Evolutionary conservation across 179 eudicot genomes (phyloP).

Genomic region (Gypsophila paniculata): DNA sequence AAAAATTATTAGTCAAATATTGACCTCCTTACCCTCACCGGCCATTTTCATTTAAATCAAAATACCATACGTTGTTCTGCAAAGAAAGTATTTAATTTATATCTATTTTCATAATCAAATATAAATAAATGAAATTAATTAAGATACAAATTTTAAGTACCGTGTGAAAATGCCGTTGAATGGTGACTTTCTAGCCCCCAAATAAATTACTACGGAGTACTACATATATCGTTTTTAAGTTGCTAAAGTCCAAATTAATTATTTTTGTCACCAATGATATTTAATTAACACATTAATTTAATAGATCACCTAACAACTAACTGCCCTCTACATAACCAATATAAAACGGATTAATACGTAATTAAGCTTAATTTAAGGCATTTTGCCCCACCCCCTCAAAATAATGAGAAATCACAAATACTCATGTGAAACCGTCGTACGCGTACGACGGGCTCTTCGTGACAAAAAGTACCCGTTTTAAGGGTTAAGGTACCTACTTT

Average conservation of each 20-base stretch:
- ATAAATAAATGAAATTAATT: background rate
- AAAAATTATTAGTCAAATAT: no score
- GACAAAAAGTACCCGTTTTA: no score
- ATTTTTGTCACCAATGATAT: background rate
- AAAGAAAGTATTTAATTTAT: no score
- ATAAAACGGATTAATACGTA: background rate
- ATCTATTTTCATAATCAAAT: no score
- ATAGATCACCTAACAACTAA: background rate
- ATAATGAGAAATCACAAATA: no score
- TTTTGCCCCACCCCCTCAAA: background rate
- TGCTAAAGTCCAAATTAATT: background rate
- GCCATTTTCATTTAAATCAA: no score
- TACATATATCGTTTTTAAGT: background rate
- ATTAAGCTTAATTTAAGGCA: background rate
- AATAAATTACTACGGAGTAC: background rate
- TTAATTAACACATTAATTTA: background rate
- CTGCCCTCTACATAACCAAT: background rate
- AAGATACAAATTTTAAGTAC: background rate
- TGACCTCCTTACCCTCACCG: no score
- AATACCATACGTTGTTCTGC: no score
- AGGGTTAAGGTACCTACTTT: no score
- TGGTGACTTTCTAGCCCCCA: conserved; percentile 18
- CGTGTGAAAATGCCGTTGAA: background rate
- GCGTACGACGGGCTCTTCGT: no score
- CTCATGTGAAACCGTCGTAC: no score